Evolutionary conservation across 352 stramenopile species (phyloP), one percentile per base, ranked within the genome.

Genomic region (Phytophthora colocasiae): DNA sequence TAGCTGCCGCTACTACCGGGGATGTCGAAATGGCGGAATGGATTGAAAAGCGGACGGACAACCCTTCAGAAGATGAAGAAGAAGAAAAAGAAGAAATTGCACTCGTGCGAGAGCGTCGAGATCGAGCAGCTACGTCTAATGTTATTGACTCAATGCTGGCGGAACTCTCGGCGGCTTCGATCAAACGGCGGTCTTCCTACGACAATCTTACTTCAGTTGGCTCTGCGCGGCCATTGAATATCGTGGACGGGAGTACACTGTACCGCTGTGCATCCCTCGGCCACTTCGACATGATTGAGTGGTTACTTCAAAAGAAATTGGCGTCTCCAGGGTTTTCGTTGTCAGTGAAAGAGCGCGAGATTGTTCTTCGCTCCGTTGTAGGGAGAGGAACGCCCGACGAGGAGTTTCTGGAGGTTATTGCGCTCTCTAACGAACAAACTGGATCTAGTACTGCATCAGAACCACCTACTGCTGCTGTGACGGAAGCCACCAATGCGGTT

Each of bases 1-100:
- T 55, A 29, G 62, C 47, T 45, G 71, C 67, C 9, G 63, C 74
- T 3, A n/a, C 41, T 22, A 70, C 71, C 5, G 68, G 68, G 7
- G 78, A 78, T 48, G 10, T 80, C 0, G 43, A 64, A 26, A 67
- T 82, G 53, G 71, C 73, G 7, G 10, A 68, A 57, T 83, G 71
- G 71, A 66, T 80, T 31, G 17, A 51, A 24, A 66, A 62, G 19
- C 58, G 45, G 17, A 53, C 45, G 5, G 63, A 73, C 14, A 57
- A 11, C 6, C 7, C 24, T 14, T 4, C 27, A 36, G 39, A 38
- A 38, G 19, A 48, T 1, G 44, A 65, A 39, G 4, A 26, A 51
- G 19, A 48, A 7, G 53, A 64, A 39, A 2, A 26, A 22, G 22
- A 66, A 4, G 48, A 66, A 29, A 14, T 61, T 17, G 32, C 45